These are phyloP conservation scores for Mucuna pruriens DNA, from an alignment of 306 rosid species.

Conservation along the genomic window DNA sequence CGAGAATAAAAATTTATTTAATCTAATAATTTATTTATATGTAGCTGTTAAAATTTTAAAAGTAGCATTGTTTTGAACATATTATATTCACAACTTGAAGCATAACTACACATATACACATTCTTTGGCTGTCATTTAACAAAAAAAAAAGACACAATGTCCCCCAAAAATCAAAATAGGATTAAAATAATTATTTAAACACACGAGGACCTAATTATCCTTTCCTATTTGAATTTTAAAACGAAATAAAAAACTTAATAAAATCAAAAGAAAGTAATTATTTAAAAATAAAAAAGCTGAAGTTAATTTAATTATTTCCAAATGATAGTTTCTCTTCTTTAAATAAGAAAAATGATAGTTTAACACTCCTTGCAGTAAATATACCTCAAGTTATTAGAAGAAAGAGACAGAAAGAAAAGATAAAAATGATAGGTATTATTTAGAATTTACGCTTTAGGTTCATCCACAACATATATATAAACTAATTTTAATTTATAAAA, in stretches of 20 bases:
- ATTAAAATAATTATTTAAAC: background rate
- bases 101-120: no score
- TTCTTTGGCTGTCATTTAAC: background rate
- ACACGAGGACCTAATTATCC: background rate
- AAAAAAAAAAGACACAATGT: background rate
- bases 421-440: no score
- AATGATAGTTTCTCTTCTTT: background rate
- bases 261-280: background rate
- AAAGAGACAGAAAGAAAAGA: no score
- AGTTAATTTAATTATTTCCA: background rate
- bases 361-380: no score
- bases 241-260: background rate
- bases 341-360: background rate
- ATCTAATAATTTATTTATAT: no score
- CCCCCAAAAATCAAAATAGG: background rate
- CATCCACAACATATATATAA: no score
- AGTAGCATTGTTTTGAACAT: no score
- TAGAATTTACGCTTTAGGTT: no score
- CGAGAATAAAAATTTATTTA: no score
- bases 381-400: no score
- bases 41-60: background rate
- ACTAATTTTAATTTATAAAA: no score
- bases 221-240: background rate
- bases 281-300: background rate
- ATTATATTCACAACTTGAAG: background rate